phyloP scores from a whole-genome alignment of 805 yeast species.

The Wickerhamomyces hampshirensis region DNA sequence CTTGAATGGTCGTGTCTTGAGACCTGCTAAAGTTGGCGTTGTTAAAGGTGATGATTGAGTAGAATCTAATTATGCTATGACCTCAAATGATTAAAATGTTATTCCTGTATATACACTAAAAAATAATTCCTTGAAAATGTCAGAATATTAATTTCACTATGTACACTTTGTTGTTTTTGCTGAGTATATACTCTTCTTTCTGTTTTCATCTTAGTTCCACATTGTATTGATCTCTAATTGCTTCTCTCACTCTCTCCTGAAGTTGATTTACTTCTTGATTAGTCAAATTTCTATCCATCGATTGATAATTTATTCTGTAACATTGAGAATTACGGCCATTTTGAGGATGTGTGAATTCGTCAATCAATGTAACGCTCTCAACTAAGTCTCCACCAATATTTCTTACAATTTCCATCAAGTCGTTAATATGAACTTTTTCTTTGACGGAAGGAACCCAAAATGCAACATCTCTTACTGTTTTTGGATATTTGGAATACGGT shows the following conservation, averaged over 20 bases:
- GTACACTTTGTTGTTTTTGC: conserved; percentile 14
- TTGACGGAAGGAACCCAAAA: conserved; percentile 70
- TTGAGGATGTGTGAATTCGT: conserved; percentile 82
- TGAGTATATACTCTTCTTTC: neutral
- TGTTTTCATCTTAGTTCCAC: conserved; percentile 42
- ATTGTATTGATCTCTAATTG: conserved; percentile 45
- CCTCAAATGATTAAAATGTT: too few relatives aligned
- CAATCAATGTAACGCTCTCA: conserved; percentile 76
- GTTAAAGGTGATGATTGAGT: conserved; percentile 35
- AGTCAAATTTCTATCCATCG: conserved; percentile 90
- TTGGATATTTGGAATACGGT: conserved; percentile 90
- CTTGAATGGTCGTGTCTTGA: conserved; percentile 46
- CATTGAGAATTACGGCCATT: conserved; percentile 74
- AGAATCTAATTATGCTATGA: too few relatives aligned
- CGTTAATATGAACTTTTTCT: conserved; percentile 64
- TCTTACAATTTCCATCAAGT: conserved; percentile 90
- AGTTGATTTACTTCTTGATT: conserved; percentile 76
- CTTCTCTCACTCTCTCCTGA: conserved; percentile 59
- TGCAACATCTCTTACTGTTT: conserved; percentile 80
- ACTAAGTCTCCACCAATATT: conserved; percentile 81
- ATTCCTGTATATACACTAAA: neutral
- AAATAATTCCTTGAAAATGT: too few relatives aligned
- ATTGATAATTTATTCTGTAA: conserved; percentile 87
- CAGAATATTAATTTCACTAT: conserved; percentile 1
- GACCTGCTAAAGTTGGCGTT: conserved; percentile 55